A percentile compares a stretch with the other conserved stretches of the same genome.
phyloP scores from a whole-genome alignment of 2,329 filamentous ascomycete species.

The Venturia effusa region DNA sequence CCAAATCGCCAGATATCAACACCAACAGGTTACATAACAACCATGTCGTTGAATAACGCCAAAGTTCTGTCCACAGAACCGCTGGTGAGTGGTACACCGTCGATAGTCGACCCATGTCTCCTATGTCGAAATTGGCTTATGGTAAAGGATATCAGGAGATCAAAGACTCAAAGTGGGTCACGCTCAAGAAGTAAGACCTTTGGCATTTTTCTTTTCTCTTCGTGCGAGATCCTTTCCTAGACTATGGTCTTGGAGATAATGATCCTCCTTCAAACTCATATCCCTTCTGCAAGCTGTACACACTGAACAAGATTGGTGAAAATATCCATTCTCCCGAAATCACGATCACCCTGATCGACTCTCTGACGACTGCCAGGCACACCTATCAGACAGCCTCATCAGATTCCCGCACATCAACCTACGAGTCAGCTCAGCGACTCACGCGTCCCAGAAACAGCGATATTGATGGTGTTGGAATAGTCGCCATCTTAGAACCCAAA shows the following conservation, averaged over 20 bases:
- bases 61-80: constrained; percentile 25
- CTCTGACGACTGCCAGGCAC: constrained; percentile 18
- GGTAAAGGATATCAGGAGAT: constrained; percentile 20
- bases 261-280: not conserved
- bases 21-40: not conserved
- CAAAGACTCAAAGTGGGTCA: constrained; percentile 30
- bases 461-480: constrained; percentile 64
- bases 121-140: not conserved
- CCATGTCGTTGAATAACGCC: constrained; percentile 16
- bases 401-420: constrained; percentile 46
- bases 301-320: too few relatives aligned
- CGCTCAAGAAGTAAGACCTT: constrained; percentile 25
- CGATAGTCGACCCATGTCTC: not conserved
- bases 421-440: constrained; percentile 63
- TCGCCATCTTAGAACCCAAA: constrained; percentile 45
- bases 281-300: not conserved
- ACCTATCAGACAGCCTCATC: constrained; percentile 49
- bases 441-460: constrained; percentile 51
- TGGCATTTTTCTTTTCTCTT: not conserved
- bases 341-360: not conserved
- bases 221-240: not conserved
- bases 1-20: not conserved
- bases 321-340: too few relatives aligned
- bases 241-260: not conserved
- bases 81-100: constrained; percentile 19